Percentiles rank a stretch among this genome's conserved stretches.
Evolutionary conservation across 2,329 filamentous ascomycete genomes (phyloP).

Genomic region (Fusarium illudens): DNA sequence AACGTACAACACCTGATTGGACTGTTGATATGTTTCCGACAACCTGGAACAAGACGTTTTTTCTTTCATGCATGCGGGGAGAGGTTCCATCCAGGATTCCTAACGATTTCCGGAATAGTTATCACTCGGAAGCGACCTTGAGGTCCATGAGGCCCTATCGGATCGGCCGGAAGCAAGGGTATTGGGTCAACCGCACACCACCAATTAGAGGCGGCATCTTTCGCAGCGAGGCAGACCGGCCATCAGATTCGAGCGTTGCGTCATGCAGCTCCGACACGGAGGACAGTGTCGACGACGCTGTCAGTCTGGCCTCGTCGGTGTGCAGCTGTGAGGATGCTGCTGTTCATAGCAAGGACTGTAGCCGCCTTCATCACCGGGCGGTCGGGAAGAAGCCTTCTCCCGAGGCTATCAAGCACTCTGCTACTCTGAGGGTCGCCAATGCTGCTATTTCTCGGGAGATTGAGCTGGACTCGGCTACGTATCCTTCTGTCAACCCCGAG

Average conservation of each 20-base stretch:
- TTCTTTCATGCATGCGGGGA: slow-evolving; percentile 9
- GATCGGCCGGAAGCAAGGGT: slow-evolving; percentile 64
- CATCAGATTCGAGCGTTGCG: slow-evolving; percentile 17
- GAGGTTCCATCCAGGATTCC: slow-evolving; percentile 6
- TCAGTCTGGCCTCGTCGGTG: slow-evolving; percentile 33
- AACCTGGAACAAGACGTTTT: neutral
- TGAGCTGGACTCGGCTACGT: slow-evolving; percentile 48
- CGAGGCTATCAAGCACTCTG: slow-evolving; percentile 9
- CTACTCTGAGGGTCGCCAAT: slow-evolving; percentile 28
- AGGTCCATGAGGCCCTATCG: slow-evolving; percentile 67
- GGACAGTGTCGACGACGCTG: slow-evolving; percentile 26
- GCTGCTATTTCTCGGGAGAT: slow-evolving; percentile 40
- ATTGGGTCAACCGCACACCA: slow-evolving; percentile 67
- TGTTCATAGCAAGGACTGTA: neutral
- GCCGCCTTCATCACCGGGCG: slow-evolving; percentile 15
- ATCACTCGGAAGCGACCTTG: slow-evolving; percentile 63
- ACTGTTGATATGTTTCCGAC: neutral
- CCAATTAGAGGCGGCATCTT: slow-evolving; percentile 64
- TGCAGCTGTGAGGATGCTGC: slow-evolving; percentile 19
- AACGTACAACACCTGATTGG: slow-evolving; percentile 26
- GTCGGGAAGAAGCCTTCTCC: neutral
- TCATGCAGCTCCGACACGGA: slow-evolving; percentile 32
- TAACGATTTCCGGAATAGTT: slow-evolving; percentile 53
- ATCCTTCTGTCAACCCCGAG: slow-evolving; percentile 62
- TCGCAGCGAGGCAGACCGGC: slow-evolving; percentile 27